phyloP scores from a whole-genome alignment of 176 grass and related monocot species.

The Musa schizocarpa region DNA sequence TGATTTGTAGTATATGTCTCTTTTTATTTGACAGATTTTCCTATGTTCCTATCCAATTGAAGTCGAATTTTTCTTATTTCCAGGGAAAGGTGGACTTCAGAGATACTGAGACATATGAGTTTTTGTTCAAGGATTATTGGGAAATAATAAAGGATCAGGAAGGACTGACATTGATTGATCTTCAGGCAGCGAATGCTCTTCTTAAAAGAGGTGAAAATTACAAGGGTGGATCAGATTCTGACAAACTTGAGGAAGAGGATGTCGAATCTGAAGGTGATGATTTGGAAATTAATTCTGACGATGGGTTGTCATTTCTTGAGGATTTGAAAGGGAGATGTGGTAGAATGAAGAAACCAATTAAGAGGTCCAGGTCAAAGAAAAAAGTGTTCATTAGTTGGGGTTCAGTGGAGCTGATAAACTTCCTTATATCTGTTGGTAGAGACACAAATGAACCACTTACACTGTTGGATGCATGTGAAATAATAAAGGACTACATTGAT shows the following conservation, averaged over 20 bases:
- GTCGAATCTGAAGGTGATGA: conserved; percentile 21
- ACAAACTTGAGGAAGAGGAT: conserved; percentile 23
- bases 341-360: conserved; percentile 33
- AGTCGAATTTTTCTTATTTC: neutral
- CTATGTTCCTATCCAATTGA: neutral
- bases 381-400: conserved; percentile 66
- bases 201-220: conserved; percentile 35
- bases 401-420: conserved; percentile 53
- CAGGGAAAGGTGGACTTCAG: conserved; percentile 37
- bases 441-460: conserved; percentile 41
- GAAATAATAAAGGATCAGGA: conserved; percentile 54
- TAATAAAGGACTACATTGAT: conserved; percentile 62
- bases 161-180: conserved; percentile 39
- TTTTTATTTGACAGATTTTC: neutral
- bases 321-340: conserved; percentile 23
- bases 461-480: conserved; percentile 33
- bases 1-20: neutral
- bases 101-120: conserved; percentile 23
- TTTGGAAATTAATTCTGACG: conserved; percentile 19
- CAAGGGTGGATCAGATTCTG: conserved; percentile 30
- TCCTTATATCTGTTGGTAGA: conserved; percentile 54
- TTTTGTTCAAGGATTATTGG: conserved; percentile 91
- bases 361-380: conserved; percentile 44
- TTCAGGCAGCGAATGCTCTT: conserved; percentile 42
- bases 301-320: conserved; percentile 22